These are phyloP conservation scores for Termitomyces sp. DNA, from an alignment of 768 basidiomycete species.

Conservation along the genomic window DNA sequence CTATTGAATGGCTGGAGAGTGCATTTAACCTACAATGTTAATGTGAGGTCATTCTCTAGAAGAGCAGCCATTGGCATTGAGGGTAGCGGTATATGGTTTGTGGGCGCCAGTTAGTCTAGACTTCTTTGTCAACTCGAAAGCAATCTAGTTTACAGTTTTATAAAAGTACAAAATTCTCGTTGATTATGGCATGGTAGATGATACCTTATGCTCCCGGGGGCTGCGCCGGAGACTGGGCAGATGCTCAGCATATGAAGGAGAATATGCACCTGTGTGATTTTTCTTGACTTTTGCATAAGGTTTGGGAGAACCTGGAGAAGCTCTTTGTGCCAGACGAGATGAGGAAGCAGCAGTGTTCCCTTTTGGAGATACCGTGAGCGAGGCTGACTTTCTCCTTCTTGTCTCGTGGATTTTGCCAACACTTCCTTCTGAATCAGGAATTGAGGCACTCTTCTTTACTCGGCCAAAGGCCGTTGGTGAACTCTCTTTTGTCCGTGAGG, in stretches of 20 bases:
- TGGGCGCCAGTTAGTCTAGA: too few species aligned
- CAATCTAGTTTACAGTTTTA: background rate
- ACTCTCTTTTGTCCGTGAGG: background rate
- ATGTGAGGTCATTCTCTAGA: too few species aligned
- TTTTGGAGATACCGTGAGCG: too few species aligned
- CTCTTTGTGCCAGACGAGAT: background rate
- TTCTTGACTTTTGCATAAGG: background rate
- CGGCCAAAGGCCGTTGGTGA: background rate
- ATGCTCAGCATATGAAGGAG: background rate
- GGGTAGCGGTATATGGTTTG: too few species aligned
- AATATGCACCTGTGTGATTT: background rate
- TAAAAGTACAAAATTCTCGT: background rate
- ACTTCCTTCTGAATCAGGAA: background rate
- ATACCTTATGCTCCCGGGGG: background rate
- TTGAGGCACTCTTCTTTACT: background rate
- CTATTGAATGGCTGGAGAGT: too few species aligned
- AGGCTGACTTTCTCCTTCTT: too few species aligned
- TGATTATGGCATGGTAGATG: background rate
- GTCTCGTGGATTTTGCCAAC: too few species aligned
- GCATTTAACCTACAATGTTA: too few species aligned
- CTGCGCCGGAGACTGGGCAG: background rate
- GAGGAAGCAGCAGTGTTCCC: background rate
- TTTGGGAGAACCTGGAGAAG: background rate
- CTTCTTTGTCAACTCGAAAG: too few species aligned
- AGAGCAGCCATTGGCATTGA: too few species aligned